Conservation (phyloP, 768 basidiomycete species). For the Royoungia palumana region DNA sequence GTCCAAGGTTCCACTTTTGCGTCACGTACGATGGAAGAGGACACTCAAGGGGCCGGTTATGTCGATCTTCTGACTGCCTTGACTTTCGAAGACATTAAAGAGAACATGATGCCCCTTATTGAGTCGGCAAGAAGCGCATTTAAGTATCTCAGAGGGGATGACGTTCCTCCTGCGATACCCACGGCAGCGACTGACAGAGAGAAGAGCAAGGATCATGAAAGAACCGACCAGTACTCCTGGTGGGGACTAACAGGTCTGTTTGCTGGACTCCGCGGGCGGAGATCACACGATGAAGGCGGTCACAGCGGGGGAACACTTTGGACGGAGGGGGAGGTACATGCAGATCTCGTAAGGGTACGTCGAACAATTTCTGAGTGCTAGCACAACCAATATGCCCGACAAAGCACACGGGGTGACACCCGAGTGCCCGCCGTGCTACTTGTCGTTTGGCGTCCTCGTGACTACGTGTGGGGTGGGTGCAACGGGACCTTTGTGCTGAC, state of each 20-base stretch:
- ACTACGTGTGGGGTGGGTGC: slow-evolving; percentile 1
- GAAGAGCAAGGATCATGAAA: slow-evolving; percentile 27
- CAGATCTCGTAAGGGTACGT: slow-evolving; percentile 69
- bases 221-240: slow-evolving; percentile 35
- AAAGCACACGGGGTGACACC: background rate
- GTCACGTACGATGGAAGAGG: slow-evolving; percentile 24
- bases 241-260: slow-evolving; percentile 68
- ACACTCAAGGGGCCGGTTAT: slow-evolving; percentile 28
- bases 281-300: slow-evolving; percentile 28
- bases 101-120: slow-evolving; percentile 37
- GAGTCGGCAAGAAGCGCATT: slow-evolving; percentile 58
- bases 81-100: slow-evolving; percentile 55
- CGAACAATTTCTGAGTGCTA: slow-evolving; percentile 3
- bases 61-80: slow-evolving; percentile 49
- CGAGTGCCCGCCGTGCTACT: slow-evolving; percentile 1
- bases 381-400: background rate
- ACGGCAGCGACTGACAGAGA: slow-evolving; percentile 29
- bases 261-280: slow-evolving; percentile 52
- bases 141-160: slow-evolving; percentile 70
- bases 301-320: slow-evolving; percentile 44
- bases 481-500: slow-evolving; percentile 7
- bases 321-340: slow-evolving; percentile 80
- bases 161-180: slow-evolving; percentile 37
- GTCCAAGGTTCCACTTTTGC: slow-evolving; percentile 53
- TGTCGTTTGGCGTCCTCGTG: background rate